Evolutionary conservation across 1,284 basidiomycete genomes (phyloP), one percentile per base, ranked within the genome.

Genomic region (Ustilago vetiveriae): DNA sequence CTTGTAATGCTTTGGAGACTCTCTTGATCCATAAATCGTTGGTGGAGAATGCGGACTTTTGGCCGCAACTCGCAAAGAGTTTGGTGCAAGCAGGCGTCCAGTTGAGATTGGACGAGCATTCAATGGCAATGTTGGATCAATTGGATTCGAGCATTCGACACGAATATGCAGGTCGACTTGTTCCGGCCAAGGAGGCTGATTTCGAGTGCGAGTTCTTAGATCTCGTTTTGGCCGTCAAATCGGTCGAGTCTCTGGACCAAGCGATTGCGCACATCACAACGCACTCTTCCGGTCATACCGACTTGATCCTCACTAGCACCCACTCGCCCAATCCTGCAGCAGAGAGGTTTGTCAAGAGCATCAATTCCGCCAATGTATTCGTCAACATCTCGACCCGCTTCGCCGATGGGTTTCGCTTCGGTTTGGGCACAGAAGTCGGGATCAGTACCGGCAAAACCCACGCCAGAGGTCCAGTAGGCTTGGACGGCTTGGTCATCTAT

Each of bases 401-500:
- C 79, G 91, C 94, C 0, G 96, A 99, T 82, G 96, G 96, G 1
- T 98, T 95, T 83, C 85, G 96, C 53, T 99, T 94, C 82, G 96
- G 96, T 0, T 92, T 97, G 70, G 96, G 96, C 1, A 95, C 96
- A 2, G 96, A 98, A 83, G 95, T 99, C 1, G 96, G 96, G 9
- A 97, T 99, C 79, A 91, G 90, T 80, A 99, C 96, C 0, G 94
- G 94, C 2, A 90, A 92, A 76, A 97, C 96, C 50, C 96, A 99
- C 79, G 95, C 96, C 3, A 86, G 96, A 26, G 96, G 96, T 2
- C 96, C 96, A 0, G 96, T 98, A 1, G 96, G 96, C 0, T 84
- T 98, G 48, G 94, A 98, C 70, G 96, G 96, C 0, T 41, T 81
- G 14, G 78, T 80, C 11, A 81, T 71, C 8, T 81, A 81, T 64